Percentiles rank a stretch among this genome's conserved stretches.
phyloP scores from a whole-genome alignment of 768 basidiomycete genomes.

The Suillus lakei region DNA sequence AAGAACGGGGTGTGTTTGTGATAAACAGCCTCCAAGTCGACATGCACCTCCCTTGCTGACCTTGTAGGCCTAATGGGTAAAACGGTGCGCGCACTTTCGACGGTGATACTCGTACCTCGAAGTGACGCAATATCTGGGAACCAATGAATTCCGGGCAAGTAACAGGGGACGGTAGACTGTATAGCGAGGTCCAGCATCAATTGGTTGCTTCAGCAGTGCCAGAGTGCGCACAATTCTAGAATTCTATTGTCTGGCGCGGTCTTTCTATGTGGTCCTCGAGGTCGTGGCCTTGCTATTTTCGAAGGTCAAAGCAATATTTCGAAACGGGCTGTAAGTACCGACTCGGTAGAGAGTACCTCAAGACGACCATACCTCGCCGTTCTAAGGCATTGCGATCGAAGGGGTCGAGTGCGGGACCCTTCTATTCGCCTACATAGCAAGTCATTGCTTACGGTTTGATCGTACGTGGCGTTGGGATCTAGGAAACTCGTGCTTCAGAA shows the following conservation, averaged over 20 bases:
- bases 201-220: neutral
- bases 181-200: neutral
- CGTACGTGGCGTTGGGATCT: conserved; percentile 73
- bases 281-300: neutral
- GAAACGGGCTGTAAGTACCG: neutral
- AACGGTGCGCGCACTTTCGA: too few relatives aligned
- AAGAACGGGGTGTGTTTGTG: neutral
- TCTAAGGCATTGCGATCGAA: neutral
- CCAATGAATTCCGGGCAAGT: neutral
- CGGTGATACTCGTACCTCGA: neutral
- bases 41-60: neutral
- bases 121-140: neutral
- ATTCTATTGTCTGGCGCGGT: neutral
- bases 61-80: neutral
- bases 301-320: neutral
- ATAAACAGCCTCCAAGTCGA: neutral
- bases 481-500: neutral
- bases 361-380: neutral
- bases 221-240: neutral
- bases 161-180: neutral
- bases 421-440: neutral
- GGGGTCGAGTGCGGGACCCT: neutral
- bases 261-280: neutral
- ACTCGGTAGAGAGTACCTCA: neutral
- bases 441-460: too few relatives aligned